Evolutionary conservation across 805 yeast genomes (phyloP), one percentile per base, ranked within the genome.

Genomic region (Yarrowia divulgata): DNA sequence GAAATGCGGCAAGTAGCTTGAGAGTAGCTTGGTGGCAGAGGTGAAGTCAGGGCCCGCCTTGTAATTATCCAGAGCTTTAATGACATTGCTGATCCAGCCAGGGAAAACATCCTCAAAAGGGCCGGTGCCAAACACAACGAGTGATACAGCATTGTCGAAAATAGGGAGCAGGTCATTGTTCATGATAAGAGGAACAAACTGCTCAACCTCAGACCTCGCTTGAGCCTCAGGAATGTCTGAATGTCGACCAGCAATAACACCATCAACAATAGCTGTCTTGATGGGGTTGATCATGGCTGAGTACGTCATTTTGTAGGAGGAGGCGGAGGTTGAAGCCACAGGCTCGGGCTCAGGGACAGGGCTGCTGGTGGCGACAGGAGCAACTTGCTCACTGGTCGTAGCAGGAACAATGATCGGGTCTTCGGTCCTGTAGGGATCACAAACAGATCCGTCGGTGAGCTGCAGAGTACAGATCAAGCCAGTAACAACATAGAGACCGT

Each of bases 111-210:
- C 13, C 0, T 10, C 43, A 2, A 37, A 19, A 19, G 3, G 13
- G 9, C 13, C n/a, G 29, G 29, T 23, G 29, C 29, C 29, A 18
- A 1, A 10, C 1, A 54, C 8, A 14, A 54, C 4, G 13, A 54
- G n/a, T 4, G 19, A 18, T 2, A 37, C 58, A 6, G 18, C 58
- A 12, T 18, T 10, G 9, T 54, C 43, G 10, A 54, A 37, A 32
- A 37, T 12, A 19, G 58, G 58, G 4, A 35, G 29, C 18, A 54
- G 34, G 13, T 54, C 13, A 12, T 54, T 43, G 43, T 54, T 37
- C 58, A 54, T 16, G 43, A 54, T 35, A 7, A 54, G 58, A 12
- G 58, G 58, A 35, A 54, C 32, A 19, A 54, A 54, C 18, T 35
- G 8, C 4, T 19, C 13, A 23, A 54, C 8, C 10, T 54, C 58